phyloP scores from a whole-genome alignment of 768 basidiomycete species.

The Russula lepida region DNA sequence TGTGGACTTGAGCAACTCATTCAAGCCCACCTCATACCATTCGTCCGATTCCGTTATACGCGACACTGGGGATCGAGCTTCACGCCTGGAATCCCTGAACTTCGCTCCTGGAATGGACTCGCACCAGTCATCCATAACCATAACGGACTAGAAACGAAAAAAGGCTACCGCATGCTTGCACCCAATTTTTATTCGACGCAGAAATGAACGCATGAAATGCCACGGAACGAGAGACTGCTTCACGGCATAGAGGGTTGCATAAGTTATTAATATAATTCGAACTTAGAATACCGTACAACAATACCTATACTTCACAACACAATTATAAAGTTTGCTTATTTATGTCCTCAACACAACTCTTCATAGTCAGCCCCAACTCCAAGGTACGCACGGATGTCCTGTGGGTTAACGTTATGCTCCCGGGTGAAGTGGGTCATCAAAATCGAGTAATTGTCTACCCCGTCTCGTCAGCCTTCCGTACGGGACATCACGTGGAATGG shows the following conservation, averaged over 20 bases:
- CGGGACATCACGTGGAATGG: not conserved
- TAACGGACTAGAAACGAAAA: not conserved
- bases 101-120: not conserved
- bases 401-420: conserved; percentile 46
- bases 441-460: conserved; percentile 60
- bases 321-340: not conserved
- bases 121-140: not conserved
- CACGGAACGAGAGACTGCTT: not conserved
- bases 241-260: not conserved
- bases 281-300: not conserved
- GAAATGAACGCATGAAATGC: not conserved
- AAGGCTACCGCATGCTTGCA: not conserved
- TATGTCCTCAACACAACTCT: conserved; percentile 42
- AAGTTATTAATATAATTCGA: not conserved
- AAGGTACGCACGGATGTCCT: conserved; percentile 59
- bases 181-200: not conserved
- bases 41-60: not conserved
- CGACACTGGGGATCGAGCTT: not conserved
- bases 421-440: conserved; percentile 58
- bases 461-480: not conserved
- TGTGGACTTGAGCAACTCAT: not conserved
- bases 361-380: conserved; percentile 70
- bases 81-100: not conserved
- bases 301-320: not conserved
- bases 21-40: not conserved